Evolutionary conservation across 352 stramenopile species (phyloP).

Genomic region (Phytopythium kandeliae): DNA sequence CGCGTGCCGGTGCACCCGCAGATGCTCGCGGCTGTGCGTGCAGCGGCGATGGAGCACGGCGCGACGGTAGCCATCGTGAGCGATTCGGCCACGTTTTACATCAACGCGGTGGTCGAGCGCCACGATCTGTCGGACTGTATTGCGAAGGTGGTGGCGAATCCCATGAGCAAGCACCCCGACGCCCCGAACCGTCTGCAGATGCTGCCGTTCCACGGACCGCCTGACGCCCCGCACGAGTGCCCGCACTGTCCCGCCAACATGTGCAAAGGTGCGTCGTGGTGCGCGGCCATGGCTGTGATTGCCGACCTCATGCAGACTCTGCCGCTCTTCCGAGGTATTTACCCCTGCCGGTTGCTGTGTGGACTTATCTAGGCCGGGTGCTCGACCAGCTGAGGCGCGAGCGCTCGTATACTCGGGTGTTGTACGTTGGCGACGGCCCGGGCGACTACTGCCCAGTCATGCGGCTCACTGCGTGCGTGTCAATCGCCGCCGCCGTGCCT

Average conservation of each 20-base stretch:
- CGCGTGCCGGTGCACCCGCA: constrained; percentile 22
- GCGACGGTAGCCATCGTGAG: constrained; percentile 38
- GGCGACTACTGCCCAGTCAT: constrained; percentile 45
- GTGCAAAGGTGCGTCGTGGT: constrained; percentile 39
- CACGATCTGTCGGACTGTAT: constrained; percentile 23
- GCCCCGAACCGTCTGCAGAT: constrained; percentile 21
- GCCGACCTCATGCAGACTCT: background rate
- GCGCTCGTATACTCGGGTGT: constrained; percentile 24
- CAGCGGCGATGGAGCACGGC: constrained; percentile 23
- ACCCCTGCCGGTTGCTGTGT: too few species aligned
- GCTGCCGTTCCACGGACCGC: constrained; percentile 20
- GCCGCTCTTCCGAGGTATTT: too few species aligned
- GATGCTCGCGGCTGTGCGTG: constrained; percentile 43
- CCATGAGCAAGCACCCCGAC: constrained; percentile 15
- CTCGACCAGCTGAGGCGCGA: constrained; percentile 27
- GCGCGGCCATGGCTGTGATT: background rate
- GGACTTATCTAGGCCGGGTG: too few species aligned
- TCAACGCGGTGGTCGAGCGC: constrained; percentile 33
- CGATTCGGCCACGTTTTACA: constrained; percentile 42
- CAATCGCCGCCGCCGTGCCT: background rate
- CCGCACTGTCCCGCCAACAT: constrained; percentile 38
- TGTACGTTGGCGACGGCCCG: constrained; percentile 53
- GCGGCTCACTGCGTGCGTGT: constrained; percentile 28
- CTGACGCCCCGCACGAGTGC: constrained; percentile 36
- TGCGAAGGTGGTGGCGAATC: constrained; percentile 32